Conservation (phyloP, 768 basidiomycete species). For the Mycena rebaudengoi region DNA sequence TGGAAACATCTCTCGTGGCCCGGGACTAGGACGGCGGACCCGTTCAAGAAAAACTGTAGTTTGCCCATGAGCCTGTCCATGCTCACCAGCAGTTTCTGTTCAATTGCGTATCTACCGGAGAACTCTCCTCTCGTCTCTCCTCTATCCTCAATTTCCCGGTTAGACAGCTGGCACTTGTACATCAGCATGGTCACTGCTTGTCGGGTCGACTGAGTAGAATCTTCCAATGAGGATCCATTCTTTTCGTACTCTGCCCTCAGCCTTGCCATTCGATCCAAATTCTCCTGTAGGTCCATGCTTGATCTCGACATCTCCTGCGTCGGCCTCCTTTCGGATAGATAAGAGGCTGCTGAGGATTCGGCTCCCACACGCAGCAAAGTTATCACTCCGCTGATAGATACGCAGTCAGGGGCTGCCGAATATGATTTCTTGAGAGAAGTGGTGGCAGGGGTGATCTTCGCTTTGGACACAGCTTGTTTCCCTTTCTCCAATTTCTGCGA, state of each 20-base stretch:
- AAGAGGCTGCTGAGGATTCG: no score
- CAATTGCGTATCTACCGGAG: neutral
- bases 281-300: neutral
- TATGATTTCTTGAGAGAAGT: no score
- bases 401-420: no score
- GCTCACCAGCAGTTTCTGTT: neutral
- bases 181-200: neutral
- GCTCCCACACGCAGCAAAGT: no score
- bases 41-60: neutral
- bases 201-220: neutral
- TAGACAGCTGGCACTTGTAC: neutral
- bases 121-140: neutral
- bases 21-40: neutral
- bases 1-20: neutral
- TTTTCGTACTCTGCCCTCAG: neutral
- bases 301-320: neutral
- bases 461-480: no score
- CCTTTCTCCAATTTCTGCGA: no score
- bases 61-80: neutral
- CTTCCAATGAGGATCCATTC: neutral
- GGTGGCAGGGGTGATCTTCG: no score
- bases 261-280: neutral
- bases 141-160: neutral
- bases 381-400: no score
- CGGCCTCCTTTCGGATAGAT: neutral